Percentiles rank a stretch among this genome's conserved stretches.
These are phyloP conservation scores for Boletus tomentosulus DNA, from an alignment of 768 basidiomycete species.

Conservation along the genomic window DNA sequence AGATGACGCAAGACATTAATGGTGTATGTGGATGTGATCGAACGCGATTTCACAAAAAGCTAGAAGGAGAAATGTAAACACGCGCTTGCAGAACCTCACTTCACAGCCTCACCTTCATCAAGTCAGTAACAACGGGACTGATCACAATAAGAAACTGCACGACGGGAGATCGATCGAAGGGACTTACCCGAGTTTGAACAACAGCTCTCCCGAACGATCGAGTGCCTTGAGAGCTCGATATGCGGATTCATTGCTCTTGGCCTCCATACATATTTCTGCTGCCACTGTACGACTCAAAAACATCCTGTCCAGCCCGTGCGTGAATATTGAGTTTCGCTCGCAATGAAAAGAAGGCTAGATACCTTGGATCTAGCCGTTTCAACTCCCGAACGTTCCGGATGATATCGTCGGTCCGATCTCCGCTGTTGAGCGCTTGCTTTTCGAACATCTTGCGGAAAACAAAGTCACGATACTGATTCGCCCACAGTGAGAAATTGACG, in stretches of 20 bases:
- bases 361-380: conserved; percentile 67
- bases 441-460: conserved; percentile 88
- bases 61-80: conserved; percentile 25
- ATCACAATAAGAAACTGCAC: conserved; percentile 11
- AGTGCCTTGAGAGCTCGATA: conserved; percentile 66
- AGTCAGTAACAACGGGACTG: conserved; percentile 50
- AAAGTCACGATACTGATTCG: conserved; percentile 68
- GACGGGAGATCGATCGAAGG: not conserved
- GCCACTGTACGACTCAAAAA: conserved; percentile 81
- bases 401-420: conserved; percentile 58
- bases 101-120: conserved; percentile 52
- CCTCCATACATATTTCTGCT: conserved; percentile 79
- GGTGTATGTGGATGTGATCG: conserved; percentile 48
- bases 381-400: conserved; percentile 67
- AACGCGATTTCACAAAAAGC: conserved; percentile 69
- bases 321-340: conserved; percentile 2
- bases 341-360: conserved; percentile 18
- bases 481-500: conserved; percentile 9
- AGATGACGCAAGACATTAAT: conserved; percentile 56
- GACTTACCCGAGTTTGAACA: conserved; percentile 66
- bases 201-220: conserved; percentile 58
- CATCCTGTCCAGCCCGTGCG: conserved; percentile 48
- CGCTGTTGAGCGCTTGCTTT: conserved; percentile 43
- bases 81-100: not conserved
- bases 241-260: conserved; percentile 63